Percentiles rank a stretch among this genome's conserved stretches.
These are phyloP conservation scores for Aspergillus bombycis DNA, from an alignment of 2,329 filamentous ascomycete species.

Conservation along the genomic window DNA sequence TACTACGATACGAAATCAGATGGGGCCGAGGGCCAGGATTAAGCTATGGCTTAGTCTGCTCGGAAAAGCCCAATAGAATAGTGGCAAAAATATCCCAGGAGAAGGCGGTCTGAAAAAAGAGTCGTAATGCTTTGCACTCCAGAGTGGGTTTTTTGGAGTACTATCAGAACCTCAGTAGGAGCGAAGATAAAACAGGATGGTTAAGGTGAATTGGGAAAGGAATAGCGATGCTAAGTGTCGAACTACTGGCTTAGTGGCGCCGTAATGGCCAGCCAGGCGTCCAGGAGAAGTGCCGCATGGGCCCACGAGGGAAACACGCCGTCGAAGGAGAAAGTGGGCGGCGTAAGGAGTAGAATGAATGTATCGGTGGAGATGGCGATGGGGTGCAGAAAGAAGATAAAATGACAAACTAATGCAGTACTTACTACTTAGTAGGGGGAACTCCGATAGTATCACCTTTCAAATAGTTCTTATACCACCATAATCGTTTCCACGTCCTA, in stretches of 20 bases:
- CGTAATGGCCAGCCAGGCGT: slow-evolving; percentile 3
- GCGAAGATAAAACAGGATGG: background rate
- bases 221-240: background rate
- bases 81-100: background rate
- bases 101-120: background rate
- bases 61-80: background rate
- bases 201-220: slow-evolving; percentile 5
- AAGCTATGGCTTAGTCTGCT: slow-evolving; percentile 7
- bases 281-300: slow-evolving; percentile 20
- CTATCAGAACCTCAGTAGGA: background rate
- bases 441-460: background rate
- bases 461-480: background rate
- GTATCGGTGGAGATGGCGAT: slow-evolving; percentile 9
- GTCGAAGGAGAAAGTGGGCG: slow-evolving; percentile 9
- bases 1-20: slow-evolving; percentile 4
- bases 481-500: background rate
- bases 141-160: background rate
- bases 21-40: slow-evolving; percentile 7
- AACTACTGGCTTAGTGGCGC: slow-evolving; percentile 11
- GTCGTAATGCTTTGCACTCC: background rate
- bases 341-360: slow-evolving; percentile 8
- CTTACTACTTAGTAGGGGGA: background rate
- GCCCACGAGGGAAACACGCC: slow-evolving; percentile 20
- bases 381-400: slow-evolving; percentile 5
- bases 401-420: background rate